Evolutionary conservation across 352 stramenopile genomes (phyloP), one percentile per base, ranked within the genome.

Genomic region (Phytopythium helicoides): DNA sequence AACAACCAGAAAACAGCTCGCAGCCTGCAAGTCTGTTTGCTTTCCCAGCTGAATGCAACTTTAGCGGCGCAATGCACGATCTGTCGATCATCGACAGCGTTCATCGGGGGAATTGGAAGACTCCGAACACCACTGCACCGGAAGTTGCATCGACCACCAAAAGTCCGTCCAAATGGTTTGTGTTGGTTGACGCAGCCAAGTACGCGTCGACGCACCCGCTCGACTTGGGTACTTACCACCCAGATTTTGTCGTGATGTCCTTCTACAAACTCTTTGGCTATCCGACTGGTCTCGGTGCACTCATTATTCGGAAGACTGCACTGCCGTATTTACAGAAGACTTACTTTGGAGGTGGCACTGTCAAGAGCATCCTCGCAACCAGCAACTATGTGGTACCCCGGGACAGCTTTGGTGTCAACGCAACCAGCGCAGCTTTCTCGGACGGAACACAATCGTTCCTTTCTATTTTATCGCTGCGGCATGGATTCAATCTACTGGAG

Each of bases 261-360:
- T 93, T 93, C 41, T 93, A 93, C 71, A 93, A 91, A 48, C 64
- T 93, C 39, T 89, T 91, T 45, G 83, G 83, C 7, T 91, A 86
- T 39, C 82, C 82, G 0, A 89, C 80, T 0, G 82, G 82, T 0
- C 48, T 89, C 19, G 82, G 82, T 3, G 80, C 77, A 1, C 46
- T 93, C n/a, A 26, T 93, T 1, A 67, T 87, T 11, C 58, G 70
- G 22, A 82, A 71, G 47, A 47, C 25, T 12, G 66, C 63, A 0
- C 18, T 86, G 16, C 57, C 54, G 6, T 51, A 64, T 18, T 64
- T 93, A 9, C 59, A 62, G 36, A 87, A 87, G 41, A 38, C 23
- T 0, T 93, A 87, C 40, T 81, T 83, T 60, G 82, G 82, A 11
- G 82, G 82, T 6, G 80, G 80, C 4, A 81, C 82, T 0, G 66